Evolutionary conservation across 345 rosid genomes (phyloP).

Genomic region (Camelina hispida): DNA sequence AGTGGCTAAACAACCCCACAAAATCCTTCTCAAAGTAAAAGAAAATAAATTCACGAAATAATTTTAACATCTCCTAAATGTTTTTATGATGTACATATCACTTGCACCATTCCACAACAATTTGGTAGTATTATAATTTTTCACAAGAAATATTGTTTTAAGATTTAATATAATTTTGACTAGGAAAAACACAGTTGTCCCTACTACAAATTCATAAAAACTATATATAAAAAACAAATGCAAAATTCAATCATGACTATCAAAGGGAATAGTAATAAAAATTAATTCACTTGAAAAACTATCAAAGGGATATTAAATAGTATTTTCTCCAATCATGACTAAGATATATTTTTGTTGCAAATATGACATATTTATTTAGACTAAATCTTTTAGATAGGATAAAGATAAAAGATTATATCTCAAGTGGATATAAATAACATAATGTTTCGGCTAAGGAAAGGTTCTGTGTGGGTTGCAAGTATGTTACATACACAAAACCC

Average conservation of each 20-base stretch:
- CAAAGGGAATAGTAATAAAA: neutral
- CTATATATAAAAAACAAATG: neutral
- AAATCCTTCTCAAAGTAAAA: neutral
- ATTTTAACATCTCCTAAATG: neutral
- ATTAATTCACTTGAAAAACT: neutral
- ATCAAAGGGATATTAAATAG: neutral
- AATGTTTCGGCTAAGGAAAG: constrained; percentile 23
- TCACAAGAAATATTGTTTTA: neutral
- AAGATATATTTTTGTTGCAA: neutral
- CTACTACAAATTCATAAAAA: neutral
- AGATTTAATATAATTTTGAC: neutral
- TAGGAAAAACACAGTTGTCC: neutral
- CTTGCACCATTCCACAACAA: neutral
- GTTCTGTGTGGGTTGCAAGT: constrained; percentile 42
- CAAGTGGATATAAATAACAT: constrained; percentile 32
- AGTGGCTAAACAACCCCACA: constrained; percentile 1
- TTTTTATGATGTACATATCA: neutral
- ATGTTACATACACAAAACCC: constrained; percentile 35
- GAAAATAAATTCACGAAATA: neutral
- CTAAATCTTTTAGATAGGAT: neutral
- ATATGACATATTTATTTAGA: neutral
- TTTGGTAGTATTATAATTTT: neutral
- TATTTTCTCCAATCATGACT: neutral
- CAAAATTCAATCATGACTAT: neutral
- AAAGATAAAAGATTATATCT: constrained; percentile 8